These are phyloP conservation scores for Alternaria rosae DNA, from an alignment of 2,329 filamentous ascomycete genomes.

Conservation along the genomic window DNA sequence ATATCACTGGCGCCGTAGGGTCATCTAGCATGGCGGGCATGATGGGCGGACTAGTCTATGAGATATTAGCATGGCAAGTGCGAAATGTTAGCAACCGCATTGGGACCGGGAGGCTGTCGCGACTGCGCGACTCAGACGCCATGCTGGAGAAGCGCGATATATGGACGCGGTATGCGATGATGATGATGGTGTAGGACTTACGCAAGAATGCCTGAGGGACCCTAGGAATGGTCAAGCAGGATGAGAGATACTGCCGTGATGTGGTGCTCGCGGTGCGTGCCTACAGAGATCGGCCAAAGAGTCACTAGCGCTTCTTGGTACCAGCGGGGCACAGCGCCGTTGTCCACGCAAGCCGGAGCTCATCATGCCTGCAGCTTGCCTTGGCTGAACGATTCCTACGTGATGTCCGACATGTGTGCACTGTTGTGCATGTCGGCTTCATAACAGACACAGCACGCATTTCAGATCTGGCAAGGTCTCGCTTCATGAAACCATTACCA, in stretches of 20 bases:
- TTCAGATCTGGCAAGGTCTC: background rate
- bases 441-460: background rate
- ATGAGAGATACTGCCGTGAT: slow-evolving; percentile 34
- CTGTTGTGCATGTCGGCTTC: background rate
- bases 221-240: slow-evolving; percentile 24
- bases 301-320: background rate
- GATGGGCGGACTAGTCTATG: slow-evolving; percentile 32
- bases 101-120: slow-evolving; percentile 1
- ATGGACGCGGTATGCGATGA: background rate
- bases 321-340: background rate
- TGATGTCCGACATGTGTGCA: background rate
- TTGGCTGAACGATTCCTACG: background rate
- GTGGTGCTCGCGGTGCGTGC: slow-evolving; percentile 23
- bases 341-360: background rate
- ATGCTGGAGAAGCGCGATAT: background rate
- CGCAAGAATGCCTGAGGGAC: slow-evolving; percentile 14
- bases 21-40: slow-evolving; percentile 85
- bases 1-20: slow-evolving; percentile 73
- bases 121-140: background rate
- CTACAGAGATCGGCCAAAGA: background rate
- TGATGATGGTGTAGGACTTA: slow-evolving; percentile 19
- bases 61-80: slow-evolving; percentile 12
- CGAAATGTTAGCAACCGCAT: slow-evolving; percentile 6
- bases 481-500: background rate
- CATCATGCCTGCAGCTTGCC: background rate